Base-by-base conservation (phyloP, 352 stramenopile genomes). In the Globisporangium recalcitrans region DNA sequence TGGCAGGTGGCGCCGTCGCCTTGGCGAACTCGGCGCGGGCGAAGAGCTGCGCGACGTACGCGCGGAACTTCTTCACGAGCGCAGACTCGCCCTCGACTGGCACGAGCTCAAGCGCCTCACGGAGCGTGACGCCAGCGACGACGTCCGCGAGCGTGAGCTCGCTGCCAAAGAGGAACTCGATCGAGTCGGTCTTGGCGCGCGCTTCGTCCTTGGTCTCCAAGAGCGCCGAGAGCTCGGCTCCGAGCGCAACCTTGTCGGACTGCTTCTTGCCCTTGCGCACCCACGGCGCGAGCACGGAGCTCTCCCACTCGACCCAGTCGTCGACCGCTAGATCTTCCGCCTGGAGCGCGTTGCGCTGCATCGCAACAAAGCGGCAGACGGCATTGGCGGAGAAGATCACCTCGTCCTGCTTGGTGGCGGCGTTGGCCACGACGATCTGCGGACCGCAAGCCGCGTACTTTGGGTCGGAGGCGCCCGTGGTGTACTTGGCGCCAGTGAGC, bases 261-360 rank as follows among this genome's bases (percentile, higher is more conserved):
- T 76, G 67, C 53, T 85, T 86, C 70, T 84, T 83, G 59, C 66
- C 68, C 71, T 79, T 75, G 26, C 57, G 68, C 53, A 91, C 69
- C 77, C 77, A 90, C 14, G 75, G 80, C 32, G 72, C 58, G 36
- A 91, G 73, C 60, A 82, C 74, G 34, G 85, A 75, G 55, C 75
- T 77, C 66, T 95, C 85, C 85, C 85, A 95, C 59, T 89, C 82
- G 27, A 95, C 27, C 77, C 82, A 95, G 52, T 95, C 85, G 60
- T 95, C 83, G 38, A 95, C 82, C 2, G 80, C 77, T 34, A 93
- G 63, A 53, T 95, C 83, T 6, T 95, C 81, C 42, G 69, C 73
- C 55, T 88, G 72, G 32, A 95, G 68, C 61, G 74, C 60, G 22
- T 72, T 57, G 32, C 54, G 38, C 34, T 57, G 46, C 9, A 71